phyloP scores from a whole-genome alignment of 2,329 filamentous ascomycete genomes.

The Cadophora luteo-olivacea region DNA sequence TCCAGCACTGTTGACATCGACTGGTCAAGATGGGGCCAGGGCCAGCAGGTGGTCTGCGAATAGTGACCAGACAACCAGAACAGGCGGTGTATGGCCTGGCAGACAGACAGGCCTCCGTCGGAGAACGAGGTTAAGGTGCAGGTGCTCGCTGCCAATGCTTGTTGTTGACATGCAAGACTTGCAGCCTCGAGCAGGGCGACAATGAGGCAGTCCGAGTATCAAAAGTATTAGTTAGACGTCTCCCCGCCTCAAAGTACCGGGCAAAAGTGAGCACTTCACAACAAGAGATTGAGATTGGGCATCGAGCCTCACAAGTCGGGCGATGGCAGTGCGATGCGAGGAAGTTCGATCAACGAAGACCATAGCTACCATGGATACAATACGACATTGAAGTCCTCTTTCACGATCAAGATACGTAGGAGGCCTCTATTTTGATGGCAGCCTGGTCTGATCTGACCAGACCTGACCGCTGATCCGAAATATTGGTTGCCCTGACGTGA shows the following conservation, averaged over 20 bases:
- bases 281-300: background rate
- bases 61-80: constrained; percentile 28
- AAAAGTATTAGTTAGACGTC: constrained; percentile 24
- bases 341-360: constrained; percentile 1
- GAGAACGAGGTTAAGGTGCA: background rate
- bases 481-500: constrained; percentile 18
- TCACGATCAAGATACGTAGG: constrained; percentile 4
- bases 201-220: constrained; percentile 24
- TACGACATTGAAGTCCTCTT: constrained; percentile 5
- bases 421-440: constrained; percentile 4
- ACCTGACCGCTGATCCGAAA: background rate
- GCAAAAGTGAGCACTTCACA: constrained; percentile 4
- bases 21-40: constrained; percentile 9
- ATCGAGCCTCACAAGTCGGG: constrained; percentile 10
- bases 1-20: constrained; percentile 17
- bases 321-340: background rate
- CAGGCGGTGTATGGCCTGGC: constrained; percentile 31
- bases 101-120: background rate
- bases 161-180: constrained; percentile 12
- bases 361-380: background rate
- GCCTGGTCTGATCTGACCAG: constrained; percentile 9
- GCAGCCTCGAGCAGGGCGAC: constrained; percentile 24
- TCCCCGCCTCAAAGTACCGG: constrained; percentile 15
- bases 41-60: constrained; percentile 15
- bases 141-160: constrained; percentile 8